Conservation (phyloP, 2,329 filamentous ascomycete species). For the Colletotrichum noveboracense region DNA sequence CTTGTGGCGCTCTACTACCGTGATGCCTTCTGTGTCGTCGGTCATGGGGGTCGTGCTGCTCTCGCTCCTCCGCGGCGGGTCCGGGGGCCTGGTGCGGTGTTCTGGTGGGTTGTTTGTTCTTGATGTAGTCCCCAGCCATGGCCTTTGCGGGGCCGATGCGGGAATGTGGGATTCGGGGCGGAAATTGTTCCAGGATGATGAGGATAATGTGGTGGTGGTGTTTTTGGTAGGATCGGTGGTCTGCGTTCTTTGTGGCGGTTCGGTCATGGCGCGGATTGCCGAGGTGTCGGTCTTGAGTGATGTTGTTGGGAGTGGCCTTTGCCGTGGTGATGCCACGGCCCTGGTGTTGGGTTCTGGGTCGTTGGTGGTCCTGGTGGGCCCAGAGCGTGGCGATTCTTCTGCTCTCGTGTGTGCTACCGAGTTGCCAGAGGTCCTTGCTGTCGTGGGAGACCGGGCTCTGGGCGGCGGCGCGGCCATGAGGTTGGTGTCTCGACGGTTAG, state of each 20-base stretch:
- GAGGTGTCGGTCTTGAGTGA: background rate
- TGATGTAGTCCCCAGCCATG: background rate
- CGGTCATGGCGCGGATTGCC: background rate
- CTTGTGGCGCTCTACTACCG: background rate
- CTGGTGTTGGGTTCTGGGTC: background rate
- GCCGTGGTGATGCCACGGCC: background rate
- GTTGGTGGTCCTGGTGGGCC: background rate
- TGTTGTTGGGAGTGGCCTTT: background rate
- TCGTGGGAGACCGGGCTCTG: background rate
- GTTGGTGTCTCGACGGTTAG: background rate
- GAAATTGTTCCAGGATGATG: background rate
- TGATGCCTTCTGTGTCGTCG: background rate
- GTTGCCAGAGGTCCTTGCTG: background rate
- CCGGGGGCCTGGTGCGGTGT: background rate
- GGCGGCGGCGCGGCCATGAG: background rate
- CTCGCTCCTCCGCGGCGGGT: background rate
- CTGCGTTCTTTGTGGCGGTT: background rate
- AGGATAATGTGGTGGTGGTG: background rate
- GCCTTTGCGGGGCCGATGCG: background rate
- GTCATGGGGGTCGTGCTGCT: background rate
- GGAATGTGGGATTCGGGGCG: background rate
- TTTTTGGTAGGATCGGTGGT: background rate
- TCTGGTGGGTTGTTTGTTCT: background rate
- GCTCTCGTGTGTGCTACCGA: background rate
- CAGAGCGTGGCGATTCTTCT: background rate